Evolutionary conservation across 1,284 basidiomycete species (phyloP).

Genomic region (Cutaneotrichosporon sp.): DNA sequence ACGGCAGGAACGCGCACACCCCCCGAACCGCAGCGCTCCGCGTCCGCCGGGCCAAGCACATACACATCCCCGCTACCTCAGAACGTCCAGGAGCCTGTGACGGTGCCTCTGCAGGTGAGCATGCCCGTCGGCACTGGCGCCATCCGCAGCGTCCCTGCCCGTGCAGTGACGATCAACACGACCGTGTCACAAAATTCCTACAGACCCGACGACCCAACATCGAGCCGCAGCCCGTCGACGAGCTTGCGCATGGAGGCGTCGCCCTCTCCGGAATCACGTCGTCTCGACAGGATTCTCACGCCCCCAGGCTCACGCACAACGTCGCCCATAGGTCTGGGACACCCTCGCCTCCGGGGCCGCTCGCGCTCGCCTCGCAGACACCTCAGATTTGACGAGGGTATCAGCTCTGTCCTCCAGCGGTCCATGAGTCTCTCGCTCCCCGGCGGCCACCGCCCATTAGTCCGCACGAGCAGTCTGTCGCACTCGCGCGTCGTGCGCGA

Average conservation of each 20-base stretch:
- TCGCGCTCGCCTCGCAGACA: slow-evolving; percentile 19
- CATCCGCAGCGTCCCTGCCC: not conserved
- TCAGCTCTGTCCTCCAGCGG: slow-evolving; percentile 32
- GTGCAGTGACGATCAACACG: slow-evolving; percentile 12
- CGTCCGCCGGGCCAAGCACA: slow-evolving; percentile 1
- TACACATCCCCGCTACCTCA: not conserved
- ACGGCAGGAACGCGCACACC: too few species aligned
- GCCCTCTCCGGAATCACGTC: slow-evolving; percentile 28
- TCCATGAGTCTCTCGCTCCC: slow-evolving; percentile 21
- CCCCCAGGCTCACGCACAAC: slow-evolving; percentile 33
- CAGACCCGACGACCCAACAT: not conserved
- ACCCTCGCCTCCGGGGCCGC: slow-evolving; percentile 15
- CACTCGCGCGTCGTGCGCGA: slow-evolving; percentile 12
- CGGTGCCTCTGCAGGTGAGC: not conserved
- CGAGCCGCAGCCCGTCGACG: not conserved
- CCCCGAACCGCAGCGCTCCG: not conserved
- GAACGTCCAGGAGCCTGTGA: not conserved
- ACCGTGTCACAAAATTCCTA: slow-evolving; percentile 8
- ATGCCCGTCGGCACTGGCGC: slow-evolving; percentile 6
- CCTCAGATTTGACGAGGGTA: slow-evolving; percentile 33
- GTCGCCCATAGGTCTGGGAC: slow-evolving; percentile 17
- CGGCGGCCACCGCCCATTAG: slow-evolving; percentile 8
- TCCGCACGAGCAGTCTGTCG: slow-evolving; percentile 14
- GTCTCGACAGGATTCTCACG: slow-evolving; percentile 32
- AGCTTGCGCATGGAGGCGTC: not conserved